These are phyloP conservation scores for Pseudohyphozyma bogoriensis DNA, from an alignment of 768 basidiomycete genomes.

Conservation along the genomic window DNA sequence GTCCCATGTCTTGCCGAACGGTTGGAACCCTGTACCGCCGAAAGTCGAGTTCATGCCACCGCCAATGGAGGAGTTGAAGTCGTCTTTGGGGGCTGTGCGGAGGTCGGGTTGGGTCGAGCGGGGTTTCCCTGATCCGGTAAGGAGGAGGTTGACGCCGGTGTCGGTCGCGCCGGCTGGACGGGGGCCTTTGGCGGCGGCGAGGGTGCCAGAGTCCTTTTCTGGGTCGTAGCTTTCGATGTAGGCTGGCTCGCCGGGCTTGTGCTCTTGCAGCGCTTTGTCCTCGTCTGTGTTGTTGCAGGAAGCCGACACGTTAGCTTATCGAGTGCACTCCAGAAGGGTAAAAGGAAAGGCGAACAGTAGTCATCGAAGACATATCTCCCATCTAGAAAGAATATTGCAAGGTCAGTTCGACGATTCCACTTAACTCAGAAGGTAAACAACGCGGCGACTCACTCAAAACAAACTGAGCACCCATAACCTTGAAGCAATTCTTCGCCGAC, in stretches of 20 bases:
- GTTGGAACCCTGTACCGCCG: constrained; percentile 69
- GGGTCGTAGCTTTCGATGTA: constrained; percentile 67
- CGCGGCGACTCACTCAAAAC: constrained; percentile 65
- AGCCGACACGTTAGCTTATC: too few relatives aligned
- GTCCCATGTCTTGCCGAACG: constrained; percentile 77
- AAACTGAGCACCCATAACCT: constrained; percentile 86
- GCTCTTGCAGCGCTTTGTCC: constrained; percentile 65
- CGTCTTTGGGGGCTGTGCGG: not conserved
- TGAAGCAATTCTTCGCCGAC: constrained; percentile 83
- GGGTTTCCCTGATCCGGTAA: constrained; percentile 24
- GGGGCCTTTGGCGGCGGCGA: constrained; percentile 36
- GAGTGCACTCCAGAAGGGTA: too few relatives aligned
- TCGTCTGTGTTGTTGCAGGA: constrained; percentile 58
- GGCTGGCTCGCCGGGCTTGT: constrained; percentile 70
- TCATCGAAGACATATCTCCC: constrained; percentile 90
- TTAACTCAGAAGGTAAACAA: not conserved
- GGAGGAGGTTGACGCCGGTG: constrained; percentile 27
- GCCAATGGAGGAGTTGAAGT: constrained; percentile 18
- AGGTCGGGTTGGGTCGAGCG: constrained; percentile 2
- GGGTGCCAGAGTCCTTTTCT: constrained; percentile 37
- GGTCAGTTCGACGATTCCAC: not conserved
- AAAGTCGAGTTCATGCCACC: constrained; percentile 50
- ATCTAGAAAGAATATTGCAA: constrained; percentile 45
- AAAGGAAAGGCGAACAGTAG: constrained; percentile 47
- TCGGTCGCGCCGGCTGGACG: constrained; percentile 40